Percentiles rank a stretch among this genome's conserved stretches.
phyloP scores from a whole-genome alignment of 2,329 filamentous ascomycete genomes.

The Alternaria brassicicola region DNA sequence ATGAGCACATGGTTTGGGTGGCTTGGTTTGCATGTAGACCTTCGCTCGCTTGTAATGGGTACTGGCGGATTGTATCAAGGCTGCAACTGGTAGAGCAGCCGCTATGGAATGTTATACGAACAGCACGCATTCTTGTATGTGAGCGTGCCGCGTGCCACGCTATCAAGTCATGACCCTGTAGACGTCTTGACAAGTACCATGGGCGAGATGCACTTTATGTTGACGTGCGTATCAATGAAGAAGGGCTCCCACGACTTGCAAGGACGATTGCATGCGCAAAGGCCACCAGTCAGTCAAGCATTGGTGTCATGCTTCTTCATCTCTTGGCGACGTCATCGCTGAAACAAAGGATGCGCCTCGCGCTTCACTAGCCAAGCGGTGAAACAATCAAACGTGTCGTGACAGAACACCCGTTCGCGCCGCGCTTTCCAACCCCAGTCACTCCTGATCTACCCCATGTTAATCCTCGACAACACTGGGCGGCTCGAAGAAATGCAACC shows the following conservation, averaged over 20 bases:
- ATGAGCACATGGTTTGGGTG: slow-evolving; percentile 24
- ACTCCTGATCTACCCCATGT: slow-evolving; percentile 21
- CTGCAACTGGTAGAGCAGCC: slow-evolving; percentile 21
- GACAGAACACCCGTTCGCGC: slow-evolving; percentile 28
- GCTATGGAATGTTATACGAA: slow-evolving; percentile 25
- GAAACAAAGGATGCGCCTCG: slow-evolving; percentile 6
- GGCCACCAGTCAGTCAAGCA: neutral
- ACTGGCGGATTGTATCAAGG: slow-evolving; percentile 21
- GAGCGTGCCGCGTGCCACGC: slow-evolving; percentile 35
- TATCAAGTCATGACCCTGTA: slow-evolving; percentile 1
- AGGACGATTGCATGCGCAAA: neutral
- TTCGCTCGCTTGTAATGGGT: slow-evolving; percentile 33
- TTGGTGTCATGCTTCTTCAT: neutral
- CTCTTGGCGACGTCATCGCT: slow-evolving; percentile 18
- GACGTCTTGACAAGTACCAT: neutral
- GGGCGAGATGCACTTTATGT: neutral
- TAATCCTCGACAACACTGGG: slow-evolving; percentile 14
- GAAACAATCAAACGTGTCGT: slow-evolving; percentile 26
- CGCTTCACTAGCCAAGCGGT: slow-evolving; percentile 18
- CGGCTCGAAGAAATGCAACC: slow-evolving; percentile 43
- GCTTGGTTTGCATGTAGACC: slow-evolving; percentile 21
- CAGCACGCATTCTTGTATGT: slow-evolving; percentile 36
- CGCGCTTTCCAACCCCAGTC: slow-evolving; percentile 14
- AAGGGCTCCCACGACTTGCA: too few species aligned
- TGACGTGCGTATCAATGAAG: neutral